Evolutionary conservation across 1,139 yeast genomes (phyloP).

Genomic region (Blastobotrys illinoisensis): DNA sequence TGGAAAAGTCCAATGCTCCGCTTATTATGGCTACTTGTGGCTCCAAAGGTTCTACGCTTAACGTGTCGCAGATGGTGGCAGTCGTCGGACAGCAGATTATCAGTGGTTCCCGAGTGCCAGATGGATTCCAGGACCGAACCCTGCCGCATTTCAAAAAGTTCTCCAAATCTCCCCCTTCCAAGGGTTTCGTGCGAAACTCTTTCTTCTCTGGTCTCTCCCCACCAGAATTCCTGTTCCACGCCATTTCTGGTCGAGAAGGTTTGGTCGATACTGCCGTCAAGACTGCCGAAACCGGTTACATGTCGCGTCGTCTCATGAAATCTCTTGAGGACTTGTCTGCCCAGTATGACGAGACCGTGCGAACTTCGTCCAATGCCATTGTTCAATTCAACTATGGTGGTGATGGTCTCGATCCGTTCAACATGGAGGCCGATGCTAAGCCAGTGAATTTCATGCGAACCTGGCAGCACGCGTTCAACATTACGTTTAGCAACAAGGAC

Average conservation of each 20-base stretch:
- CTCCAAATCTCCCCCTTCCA: slow-evolving; percentile 95
- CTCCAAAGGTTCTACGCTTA: slow-evolving; percentile 95
- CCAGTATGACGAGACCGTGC: slow-evolving; percentile 88
- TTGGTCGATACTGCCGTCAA: slow-evolving; percentile 98
- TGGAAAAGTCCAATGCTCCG: slow-evolving; percentile 90
- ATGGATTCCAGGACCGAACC: slow-evolving; percentile 98
- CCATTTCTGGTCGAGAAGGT: slow-evolving; percentile 99
- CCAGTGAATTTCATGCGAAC: slow-evolving; percentile 92
- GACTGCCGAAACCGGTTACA: slow-evolving; percentile 98
- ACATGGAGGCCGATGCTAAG: slow-evolving; percentile 98
- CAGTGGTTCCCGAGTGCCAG: slow-evolving; percentile 98
- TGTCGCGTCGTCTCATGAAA: slow-evolving; percentile 98
- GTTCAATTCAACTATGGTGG: slow-evolving; percentile 99
- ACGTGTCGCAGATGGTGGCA: slow-evolving; percentile 99
- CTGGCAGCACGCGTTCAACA: slow-evolving; percentile 86
- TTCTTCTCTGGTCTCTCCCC: slow-evolving; percentile 92
- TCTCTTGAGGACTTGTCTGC: slow-evolving; percentile 93
- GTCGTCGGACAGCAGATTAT: slow-evolving; percentile 99
- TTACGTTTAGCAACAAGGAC: slow-evolving; percentile 57
- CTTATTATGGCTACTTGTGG: slow-evolving; percentile 99
- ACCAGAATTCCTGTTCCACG: slow-evolving; percentile 96
- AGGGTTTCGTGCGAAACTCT: slow-evolving; percentile 95
- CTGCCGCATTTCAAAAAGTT: slow-evolving; percentile 94
- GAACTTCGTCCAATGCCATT: slow-evolving; percentile 92
- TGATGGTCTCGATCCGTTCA: slow-evolving; percentile 96